A percentile compares a stretch with the other conserved stretches of the same genome.
phyloP scores from a whole-genome alignment of 1,139 yeast genomes.

The Saccharomyces hybrid region DNA sequence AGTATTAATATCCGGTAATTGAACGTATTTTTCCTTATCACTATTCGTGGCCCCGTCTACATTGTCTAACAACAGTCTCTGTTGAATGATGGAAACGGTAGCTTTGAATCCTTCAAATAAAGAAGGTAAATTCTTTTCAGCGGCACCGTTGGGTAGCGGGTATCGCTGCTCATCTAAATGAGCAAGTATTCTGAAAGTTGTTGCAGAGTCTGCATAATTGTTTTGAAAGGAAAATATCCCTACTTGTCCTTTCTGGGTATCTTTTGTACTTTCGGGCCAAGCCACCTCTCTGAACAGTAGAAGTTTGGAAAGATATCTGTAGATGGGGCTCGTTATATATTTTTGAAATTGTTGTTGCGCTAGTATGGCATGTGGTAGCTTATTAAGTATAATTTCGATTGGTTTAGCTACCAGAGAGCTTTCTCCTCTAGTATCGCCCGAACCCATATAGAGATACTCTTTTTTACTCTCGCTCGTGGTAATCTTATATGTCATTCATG shows the following conservation, averaged over 20 bases:
- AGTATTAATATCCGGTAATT: neutral
- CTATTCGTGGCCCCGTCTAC: neutral
- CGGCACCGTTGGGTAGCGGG: neutral
- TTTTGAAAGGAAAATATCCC: neutral
- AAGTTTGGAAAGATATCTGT: neutral
- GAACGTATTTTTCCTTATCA: neutral
- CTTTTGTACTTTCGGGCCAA: neutral
- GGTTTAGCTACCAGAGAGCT: neutral
- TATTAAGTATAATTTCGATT: neutral
- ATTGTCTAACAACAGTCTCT: neutral
- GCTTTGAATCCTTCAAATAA: neutral
- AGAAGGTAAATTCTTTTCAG: neutral
- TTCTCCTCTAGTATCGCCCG: neutral
- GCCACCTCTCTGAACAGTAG: neutral
- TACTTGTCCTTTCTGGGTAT: neutral
- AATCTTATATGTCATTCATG: neutral
- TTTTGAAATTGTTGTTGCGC: neutral
- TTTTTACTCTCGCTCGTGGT: conserved; percentile 8
- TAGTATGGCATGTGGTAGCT: neutral
- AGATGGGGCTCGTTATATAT: neutral
- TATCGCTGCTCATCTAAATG: neutral
- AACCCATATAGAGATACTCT: neutral
- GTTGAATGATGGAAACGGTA: neutral
- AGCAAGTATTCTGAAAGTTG: neutral
- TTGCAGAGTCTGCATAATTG: neutral